Evolutionary conservation across 345 rosid genomes (phyloP).

Genomic region (Syzygium aqueum): DNA sequence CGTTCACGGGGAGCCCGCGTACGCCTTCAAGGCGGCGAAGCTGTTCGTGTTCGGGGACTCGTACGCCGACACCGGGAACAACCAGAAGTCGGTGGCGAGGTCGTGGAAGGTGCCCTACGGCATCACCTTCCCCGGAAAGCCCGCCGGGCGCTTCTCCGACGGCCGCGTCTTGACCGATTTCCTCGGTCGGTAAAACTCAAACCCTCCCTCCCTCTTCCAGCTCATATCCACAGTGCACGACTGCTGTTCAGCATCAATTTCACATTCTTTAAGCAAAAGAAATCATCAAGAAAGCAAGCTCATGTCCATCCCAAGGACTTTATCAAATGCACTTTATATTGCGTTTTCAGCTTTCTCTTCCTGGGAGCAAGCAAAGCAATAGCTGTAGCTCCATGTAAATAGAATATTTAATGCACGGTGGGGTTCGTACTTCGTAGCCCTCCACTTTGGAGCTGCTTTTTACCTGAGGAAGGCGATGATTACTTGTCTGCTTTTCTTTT

Average conservation of each 20-base stretch:
- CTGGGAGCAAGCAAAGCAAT: neutral
- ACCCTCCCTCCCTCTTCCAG: neutral
- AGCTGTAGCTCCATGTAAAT: neutral
- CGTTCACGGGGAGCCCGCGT: neutral
- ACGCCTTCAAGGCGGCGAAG: constrained; percentile 22
- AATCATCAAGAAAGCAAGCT: neutral
- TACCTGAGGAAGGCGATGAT: neutral
- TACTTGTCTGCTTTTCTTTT: neutral
- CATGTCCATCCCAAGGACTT: neutral
- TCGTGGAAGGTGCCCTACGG: constrained; percentile 64
- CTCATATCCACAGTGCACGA: neutral
- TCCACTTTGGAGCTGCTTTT: neutral
- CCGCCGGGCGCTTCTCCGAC: constrained; percentile 55
- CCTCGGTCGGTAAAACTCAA: constrained; percentile 17
- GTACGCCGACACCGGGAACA: constrained; percentile 56
- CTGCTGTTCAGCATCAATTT: neutral
- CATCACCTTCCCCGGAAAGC: constrained; percentile 50
- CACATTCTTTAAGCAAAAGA: neutral
- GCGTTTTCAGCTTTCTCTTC: neutral
- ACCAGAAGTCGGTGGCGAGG: constrained; percentile 2
- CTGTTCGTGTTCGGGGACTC: constrained; percentile 71
- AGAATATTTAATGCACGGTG: neutral
- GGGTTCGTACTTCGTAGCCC: neutral
- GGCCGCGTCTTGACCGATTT: constrained; percentile 55
- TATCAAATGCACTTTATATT: neutral